phyloP scores from a whole-genome alignment of 345 rosid species.

The Melaleuca quinquenervia region DNA sequence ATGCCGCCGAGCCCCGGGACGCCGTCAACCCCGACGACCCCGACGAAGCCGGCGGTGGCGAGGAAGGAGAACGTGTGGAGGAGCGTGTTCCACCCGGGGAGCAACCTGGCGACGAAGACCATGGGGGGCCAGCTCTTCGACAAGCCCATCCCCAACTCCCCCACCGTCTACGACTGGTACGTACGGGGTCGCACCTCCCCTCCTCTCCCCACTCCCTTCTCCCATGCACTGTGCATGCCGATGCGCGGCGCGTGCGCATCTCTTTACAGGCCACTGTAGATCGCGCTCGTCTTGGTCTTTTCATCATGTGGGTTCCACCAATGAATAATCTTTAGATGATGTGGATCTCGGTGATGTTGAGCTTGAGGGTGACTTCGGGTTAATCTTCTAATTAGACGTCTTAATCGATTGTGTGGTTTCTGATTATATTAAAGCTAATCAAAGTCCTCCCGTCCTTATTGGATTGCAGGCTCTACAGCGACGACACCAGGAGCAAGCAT shows the following conservation, averaged over 20 bases:
- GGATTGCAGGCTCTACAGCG: conserved; percentile 75
- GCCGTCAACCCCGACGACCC: conserved; percentile 59
- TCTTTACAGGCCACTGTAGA: not conserved
- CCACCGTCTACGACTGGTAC: conserved; percentile 93
- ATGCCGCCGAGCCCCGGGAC: conserved; percentile 57
- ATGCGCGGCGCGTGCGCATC: not conserved
- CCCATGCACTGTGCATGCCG: not conserved
- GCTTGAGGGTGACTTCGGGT: not conserved
- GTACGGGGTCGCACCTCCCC: not conserved
- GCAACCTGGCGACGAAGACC: conserved; percentile 73
- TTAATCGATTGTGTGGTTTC: not conserved
- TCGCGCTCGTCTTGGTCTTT: not conserved
- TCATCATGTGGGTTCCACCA: not conserved
- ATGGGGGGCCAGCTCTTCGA: conserved; percentile 61
- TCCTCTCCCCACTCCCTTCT: not conserved
- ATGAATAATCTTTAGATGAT: not conserved
- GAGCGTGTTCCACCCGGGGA: conserved; percentile 92
- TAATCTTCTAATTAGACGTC: accelerated
- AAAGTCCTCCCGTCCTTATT: not conserved
- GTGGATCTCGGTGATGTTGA: not conserved
- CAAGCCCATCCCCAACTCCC: conserved; percentile 82
- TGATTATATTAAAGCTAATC: not conserved
- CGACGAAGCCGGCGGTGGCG: conserved; percentile 45
- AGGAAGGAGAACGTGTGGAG: conserved; percentile 93
- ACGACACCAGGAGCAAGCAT: conserved; percentile 76